A percentile compares a stretch with the other conserved stretches of the same genome.
These are phyloP conservation scores for Colletotrichum theobromicola DNA, from an alignment of 2,329 filamentous ascomycete species.

Conservation along the genomic window DNA sequence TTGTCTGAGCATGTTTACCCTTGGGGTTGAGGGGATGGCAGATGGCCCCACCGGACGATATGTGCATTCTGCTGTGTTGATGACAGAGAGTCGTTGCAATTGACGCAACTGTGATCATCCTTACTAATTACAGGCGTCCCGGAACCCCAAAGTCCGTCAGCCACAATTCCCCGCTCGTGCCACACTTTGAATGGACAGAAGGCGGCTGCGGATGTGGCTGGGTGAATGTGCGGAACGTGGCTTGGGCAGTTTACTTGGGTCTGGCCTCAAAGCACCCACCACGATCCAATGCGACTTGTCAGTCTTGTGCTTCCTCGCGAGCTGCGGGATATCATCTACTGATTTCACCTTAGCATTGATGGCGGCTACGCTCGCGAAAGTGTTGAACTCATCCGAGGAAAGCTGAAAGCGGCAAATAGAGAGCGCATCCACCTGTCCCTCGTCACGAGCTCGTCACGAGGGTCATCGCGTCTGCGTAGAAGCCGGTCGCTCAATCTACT, in stretches of 20 bases:
- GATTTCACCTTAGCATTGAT: background rate
- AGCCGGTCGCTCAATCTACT: background rate
- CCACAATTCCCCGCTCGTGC: background rate
- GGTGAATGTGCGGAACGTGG: background rate
- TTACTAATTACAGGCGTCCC: too few relatives aligned
- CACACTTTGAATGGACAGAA: background rate
- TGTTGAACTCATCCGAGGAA: background rate
- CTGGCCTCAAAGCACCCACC: background rate
- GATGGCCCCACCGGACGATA: background rate
- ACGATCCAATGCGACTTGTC: background rate
- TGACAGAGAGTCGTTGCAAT: too few relatives aligned
- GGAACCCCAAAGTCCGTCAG: background rate
- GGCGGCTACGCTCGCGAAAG: background rate
- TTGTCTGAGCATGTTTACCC: background rate
- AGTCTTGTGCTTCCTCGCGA: background rate
- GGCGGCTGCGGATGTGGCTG: background rate
- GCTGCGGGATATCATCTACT: background rate
- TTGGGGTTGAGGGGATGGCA: background rate
- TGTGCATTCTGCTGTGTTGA: background rate
- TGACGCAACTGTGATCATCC: too few relatives aligned
- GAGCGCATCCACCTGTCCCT: background rate
- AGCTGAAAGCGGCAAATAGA: background rate
- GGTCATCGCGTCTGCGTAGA: fast-evolving
- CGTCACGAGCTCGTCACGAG: too few relatives aligned
- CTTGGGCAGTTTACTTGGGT: background rate